These are phyloP conservation scores for Trichoderma asperelloides DNA, from an alignment of 495 filamentous ascomycete genomes.

Conservation along the genomic window DNA sequence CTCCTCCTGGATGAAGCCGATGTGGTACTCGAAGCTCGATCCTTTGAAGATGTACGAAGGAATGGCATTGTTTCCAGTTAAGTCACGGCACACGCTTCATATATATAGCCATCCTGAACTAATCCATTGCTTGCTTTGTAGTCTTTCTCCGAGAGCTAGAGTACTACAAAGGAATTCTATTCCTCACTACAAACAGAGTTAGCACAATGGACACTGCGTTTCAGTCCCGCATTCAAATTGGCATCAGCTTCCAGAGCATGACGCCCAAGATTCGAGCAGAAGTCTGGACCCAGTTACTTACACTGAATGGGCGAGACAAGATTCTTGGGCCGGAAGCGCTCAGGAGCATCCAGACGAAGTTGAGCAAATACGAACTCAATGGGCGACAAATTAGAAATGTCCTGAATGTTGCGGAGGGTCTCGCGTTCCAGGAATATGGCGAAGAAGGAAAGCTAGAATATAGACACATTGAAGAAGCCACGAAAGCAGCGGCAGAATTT, in stretches of 20 bases:
- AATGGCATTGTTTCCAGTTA: constrained; percentile 36
- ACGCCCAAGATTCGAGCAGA: constrained; percentile 9
- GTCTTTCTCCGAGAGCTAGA: constrained; percentile 36
- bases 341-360: background rate
- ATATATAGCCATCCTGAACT: too few species aligned
- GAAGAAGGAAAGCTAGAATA: background rate
- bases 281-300: constrained; percentile 16
- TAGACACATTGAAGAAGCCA: background rate
- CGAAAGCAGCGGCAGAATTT: background rate
- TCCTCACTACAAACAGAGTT: constrained; percentile 33
- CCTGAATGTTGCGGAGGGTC: constrained; percentile 11
- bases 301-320: background rate
- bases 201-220: constrained; percentile 36
- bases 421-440: background rate
- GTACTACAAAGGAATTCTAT: constrained; percentile 36
- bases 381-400: constrained; percentile 16
- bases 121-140: too few species aligned
- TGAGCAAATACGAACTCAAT: constrained; percentile 12
- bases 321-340: background rate
- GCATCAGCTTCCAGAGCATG: constrained; percentile 20
- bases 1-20: constrained; percentile 13
- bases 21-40: constrained; percentile 31
- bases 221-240: constrained; percentile 36
- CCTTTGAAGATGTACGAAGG: constrained; percentile 27
- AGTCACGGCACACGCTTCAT: background rate